phyloP scores from a whole-genome alignment of 192 early-diverging fungal genomes.

The Gonapodya sp. region DNA sequence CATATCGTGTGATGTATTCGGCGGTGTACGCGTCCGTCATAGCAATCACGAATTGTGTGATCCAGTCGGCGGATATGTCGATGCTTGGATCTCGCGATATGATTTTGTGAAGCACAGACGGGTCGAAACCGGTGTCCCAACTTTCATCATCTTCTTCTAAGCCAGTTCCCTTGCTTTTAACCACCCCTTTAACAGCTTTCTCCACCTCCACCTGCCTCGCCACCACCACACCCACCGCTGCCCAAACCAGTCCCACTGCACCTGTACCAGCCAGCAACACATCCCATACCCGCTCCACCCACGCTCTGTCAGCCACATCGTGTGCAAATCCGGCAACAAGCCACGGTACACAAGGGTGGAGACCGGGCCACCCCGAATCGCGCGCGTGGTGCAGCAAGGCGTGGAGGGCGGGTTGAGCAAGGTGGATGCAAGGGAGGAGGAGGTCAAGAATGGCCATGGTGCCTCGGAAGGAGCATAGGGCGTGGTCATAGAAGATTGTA shows the following conservation, averaged over 20 bases:
- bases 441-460: neutral
- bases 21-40: neutral
- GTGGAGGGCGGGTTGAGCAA: neutral
- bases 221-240: neutral
- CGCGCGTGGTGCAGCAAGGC: neutral
- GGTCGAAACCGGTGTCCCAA: neutral
- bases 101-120: neutral
- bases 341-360: neutral
- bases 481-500: neutral
- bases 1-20: neutral
- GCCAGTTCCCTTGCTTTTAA: neutral
- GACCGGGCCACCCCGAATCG: neutral
- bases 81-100: neutral
- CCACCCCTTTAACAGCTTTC: neutral
- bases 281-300: neutral
- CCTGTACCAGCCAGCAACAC: neutral
- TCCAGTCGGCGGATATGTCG: neutral
- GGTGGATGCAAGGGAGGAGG: neutral
- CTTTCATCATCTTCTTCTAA: neutral
- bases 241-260: neutral
- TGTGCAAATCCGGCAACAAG: neutral
- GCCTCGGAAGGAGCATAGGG: neutral
- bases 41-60: neutral
- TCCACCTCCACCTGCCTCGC: neutral
- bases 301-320: neutral